Conservation (phyloP, 306 rosid genomes). For the Quercus aquifolioides region DNA sequence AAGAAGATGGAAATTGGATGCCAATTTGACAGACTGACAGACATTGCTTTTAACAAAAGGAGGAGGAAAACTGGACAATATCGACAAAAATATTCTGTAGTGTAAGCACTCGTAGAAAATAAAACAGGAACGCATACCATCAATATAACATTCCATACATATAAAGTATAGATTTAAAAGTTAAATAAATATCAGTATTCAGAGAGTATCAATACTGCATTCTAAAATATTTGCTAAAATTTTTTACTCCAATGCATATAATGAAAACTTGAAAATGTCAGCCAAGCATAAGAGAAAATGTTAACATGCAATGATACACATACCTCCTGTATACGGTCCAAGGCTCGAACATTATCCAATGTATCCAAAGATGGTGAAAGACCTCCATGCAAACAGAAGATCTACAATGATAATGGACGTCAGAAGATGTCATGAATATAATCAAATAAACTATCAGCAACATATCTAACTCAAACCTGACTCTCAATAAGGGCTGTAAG, state of each 20-base stretch:
- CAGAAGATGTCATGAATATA: slow-evolving; percentile 22
- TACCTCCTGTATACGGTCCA: slow-evolving; percentile 98
- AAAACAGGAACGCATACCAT: background rate
- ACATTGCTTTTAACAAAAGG: background rate
- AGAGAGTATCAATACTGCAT: background rate
- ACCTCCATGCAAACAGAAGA: slow-evolving; percentile 98
- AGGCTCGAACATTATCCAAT: slow-evolving; percentile 83
- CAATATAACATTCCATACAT: slow-evolving; percentile 7
- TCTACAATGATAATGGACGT: slow-evolving; percentile 40
- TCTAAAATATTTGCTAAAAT: background rate
- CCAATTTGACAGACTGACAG: background rate
- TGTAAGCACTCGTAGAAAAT: background rate
- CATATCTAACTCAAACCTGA: slow-evolving; percentile 65
- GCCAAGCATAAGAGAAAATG: background rate
- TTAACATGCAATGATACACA: slow-evolving; percentile 5
- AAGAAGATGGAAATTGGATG: background rate
- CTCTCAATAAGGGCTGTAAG: slow-evolving; percentile 98
- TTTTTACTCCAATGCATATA: background rate
- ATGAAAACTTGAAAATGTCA: background rate
- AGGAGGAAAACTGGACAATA: background rate
- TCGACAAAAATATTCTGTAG: slow-evolving; percentile 4
- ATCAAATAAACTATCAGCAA: background rate
- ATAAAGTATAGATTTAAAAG: background rate
- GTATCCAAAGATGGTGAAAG: slow-evolving; percentile 97
- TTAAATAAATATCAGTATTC: background rate